These are phyloP conservation scores for Nannochloris sp. DNA, from an alignment of 139 green algal species.

Conservation along the genomic window DNA sequence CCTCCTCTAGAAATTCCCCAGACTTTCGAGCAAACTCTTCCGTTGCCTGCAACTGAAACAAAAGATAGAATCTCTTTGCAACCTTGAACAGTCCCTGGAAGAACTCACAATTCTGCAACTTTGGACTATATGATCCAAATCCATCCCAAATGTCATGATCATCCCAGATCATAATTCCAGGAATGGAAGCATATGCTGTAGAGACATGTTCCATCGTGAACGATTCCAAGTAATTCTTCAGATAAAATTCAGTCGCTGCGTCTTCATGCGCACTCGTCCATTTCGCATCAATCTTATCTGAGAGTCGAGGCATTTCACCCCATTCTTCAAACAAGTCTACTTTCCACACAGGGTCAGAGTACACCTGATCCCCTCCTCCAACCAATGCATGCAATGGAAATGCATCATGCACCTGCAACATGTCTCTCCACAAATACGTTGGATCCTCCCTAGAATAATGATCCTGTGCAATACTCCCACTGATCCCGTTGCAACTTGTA, in stretches of 20 bases:
- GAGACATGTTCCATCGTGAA: slow-evolving; percentile 13
- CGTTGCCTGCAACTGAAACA: slow-evolving; percentile 65
- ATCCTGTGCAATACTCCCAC: slow-evolving; percentile 7
- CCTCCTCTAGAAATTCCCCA: slow-evolving; percentile 10
- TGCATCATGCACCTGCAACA: slow-evolving; percentile 31
- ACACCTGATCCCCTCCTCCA: slow-evolving; percentile 47
- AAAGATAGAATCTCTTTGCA: slow-evolving; percentile 34
- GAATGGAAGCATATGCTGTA: slow-evolving; percentile 30
- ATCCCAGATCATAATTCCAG: slow-evolving; percentile 37
- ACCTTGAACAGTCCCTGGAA: slow-evolving; percentile 47
- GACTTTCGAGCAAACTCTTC: slow-evolving; percentile 5
- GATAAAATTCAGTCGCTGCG: slow-evolving; percentile 19
- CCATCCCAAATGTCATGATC: slow-evolving; percentile 68
- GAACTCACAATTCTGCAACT: slow-evolving; percentile 41
- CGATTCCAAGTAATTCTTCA: slow-evolving; percentile 31
- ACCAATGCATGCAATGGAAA: slow-evolving; percentile 54
- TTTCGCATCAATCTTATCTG: slow-evolving; percentile 8
- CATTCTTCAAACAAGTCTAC: neutral
- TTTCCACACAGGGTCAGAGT: slow-evolving; percentile 33
- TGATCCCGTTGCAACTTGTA: slow-evolving; percentile 36
- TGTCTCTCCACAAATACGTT: slow-evolving; percentile 37
- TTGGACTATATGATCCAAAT: slow-evolving; percentile 46
- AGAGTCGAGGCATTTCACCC: neutral
- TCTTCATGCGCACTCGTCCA: slow-evolving; percentile 20
- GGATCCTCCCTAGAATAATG: slow-evolving; percentile 10